Evolutionary conservation across 1,139 yeast species (phyloP), one percentile per base, ranked within the genome.

Genomic region (Saccharomyces hybrid): DNA sequence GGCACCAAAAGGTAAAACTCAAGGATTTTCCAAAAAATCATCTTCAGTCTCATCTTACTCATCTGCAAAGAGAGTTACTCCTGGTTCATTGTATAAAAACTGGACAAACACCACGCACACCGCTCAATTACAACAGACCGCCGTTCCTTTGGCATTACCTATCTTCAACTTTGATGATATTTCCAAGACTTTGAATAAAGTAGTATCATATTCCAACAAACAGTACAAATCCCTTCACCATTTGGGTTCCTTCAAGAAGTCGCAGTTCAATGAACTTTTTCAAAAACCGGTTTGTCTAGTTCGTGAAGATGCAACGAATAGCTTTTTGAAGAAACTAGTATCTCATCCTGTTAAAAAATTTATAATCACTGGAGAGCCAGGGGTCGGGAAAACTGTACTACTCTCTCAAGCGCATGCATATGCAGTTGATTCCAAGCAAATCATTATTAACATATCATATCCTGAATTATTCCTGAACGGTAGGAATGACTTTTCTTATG

Each of bases 331-430:
- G 4, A 31, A 55, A 11, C 42, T 65, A 23, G 50, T 58, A 13
- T 47, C 41, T 41, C 71, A 0, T 74, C 81, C 1, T 63, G 66
- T 71, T 11, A 85, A 83, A 66, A 76, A 87, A 64, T 62, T 78
- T 46, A 74, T 86, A 51, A 61, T 91, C 25, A 71, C 81, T 32
- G 98, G 98, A 47, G 83, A 78, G 55, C 73, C 81, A 50, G 96
- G 96, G 49, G 77, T 80, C 9, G 98, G 98, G 9, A 91, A 91
- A 72, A 80, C 93, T 2, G 81, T 90, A 0, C 69, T 85, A 46
- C 64, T 91, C 51, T 73, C 93, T 0, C 96, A 91, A 68, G 76
- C 84, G 1, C 85, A 86, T 55, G 85, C 93, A 0, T 66, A 76
- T 53, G 82, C 83, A 4, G 67, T 77, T 47, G 71, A 75, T 9